Evolutionary conservation across 1,284 basidiomycete species (phyloP).

Genomic region (Ustilago sp.): DNA sequence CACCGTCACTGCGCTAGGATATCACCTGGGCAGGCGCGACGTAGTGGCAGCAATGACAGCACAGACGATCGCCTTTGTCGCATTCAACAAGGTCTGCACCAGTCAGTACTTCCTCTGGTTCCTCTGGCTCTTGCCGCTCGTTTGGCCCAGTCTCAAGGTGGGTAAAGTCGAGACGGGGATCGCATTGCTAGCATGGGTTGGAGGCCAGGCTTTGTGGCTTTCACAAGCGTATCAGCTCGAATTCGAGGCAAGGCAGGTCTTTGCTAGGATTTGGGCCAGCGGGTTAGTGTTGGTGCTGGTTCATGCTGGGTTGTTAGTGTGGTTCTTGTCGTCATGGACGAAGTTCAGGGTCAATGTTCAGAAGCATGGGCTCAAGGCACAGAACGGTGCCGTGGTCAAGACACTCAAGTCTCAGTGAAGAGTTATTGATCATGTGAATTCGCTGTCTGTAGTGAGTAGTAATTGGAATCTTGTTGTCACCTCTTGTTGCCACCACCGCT

Average conservation of each 20-base stretch:
- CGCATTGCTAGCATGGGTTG: conserved; percentile 78
- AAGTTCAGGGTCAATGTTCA: conserved; percentile 26
- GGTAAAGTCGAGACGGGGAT: conserved; percentile 23
- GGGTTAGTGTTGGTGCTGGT: conserved; percentile 52
- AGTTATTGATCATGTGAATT: neutral
- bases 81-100: conserved; percentile 98
- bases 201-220: conserved; percentile 71
- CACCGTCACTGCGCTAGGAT: conserved; percentile 77
- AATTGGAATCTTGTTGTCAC: neutral
- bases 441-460: neutral
- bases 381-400: conserved; percentile 21
- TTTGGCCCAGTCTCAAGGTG: conserved; percentile 76
- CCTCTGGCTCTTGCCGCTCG: conserved; percentile 85
- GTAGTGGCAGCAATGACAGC: conserved; percentile 88
- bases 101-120: conserved; percentile 99
- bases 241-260: conserved; percentile 61
- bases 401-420: conserved; percentile 32
- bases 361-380: conserved; percentile 29
- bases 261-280: conserved; percentile 57
- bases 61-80: conserved; percentile 89
- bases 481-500: neutral
- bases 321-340: conserved; percentile 58
- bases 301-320: conserved; percentile 47
- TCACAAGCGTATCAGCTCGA: conserved; percentile 66
- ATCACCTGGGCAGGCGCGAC: conserved; percentile 75